phyloP scores from a whole-genome alignment of 495 filamentous ascomycete genomes.

The Penicillium goetzii region DNA sequence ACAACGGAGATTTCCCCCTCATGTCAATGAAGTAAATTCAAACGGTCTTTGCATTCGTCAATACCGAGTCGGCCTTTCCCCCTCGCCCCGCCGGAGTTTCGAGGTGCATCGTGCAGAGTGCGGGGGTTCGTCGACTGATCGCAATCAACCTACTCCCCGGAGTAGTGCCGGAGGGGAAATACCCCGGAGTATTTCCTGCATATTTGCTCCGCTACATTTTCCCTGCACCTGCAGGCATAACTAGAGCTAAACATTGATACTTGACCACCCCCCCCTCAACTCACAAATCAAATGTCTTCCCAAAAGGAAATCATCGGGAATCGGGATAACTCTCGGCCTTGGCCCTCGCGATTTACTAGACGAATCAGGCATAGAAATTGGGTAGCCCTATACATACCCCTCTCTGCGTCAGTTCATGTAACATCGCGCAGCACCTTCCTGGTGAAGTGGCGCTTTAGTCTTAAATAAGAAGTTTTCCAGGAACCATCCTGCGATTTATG shows the following conservation, averaged over 20 bases:
- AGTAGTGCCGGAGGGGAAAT: not conserved
- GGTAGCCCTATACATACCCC: not conserved
- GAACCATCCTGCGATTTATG: not conserved
- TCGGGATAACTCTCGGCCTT: not conserved
- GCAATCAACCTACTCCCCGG: not conserved
- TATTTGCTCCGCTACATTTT: not conserved
- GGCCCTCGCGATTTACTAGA: not conserved
- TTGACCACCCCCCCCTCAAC: too few species aligned
- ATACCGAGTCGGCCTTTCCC: not conserved
- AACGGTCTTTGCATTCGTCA: not conserved
- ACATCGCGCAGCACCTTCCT: not conserved
- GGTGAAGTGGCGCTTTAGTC: too few species aligned
- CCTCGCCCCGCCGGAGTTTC: not conserved
- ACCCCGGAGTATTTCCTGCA: not conserved
- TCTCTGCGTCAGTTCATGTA: not conserved
- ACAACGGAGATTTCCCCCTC: not conserved
- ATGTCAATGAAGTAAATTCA: not conserved
- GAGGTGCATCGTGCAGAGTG: not conserved
- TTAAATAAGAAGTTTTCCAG: not conserved
- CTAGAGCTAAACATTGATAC: not conserved
- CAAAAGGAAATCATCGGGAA: too few species aligned
- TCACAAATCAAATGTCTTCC: too few species aligned
- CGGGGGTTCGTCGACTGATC: not conserved
- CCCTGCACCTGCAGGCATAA: not conserved
- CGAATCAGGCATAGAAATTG: not conserved